Conservation (phyloP, 2,329 filamentous ascomycete species). For the Fulvia fulva region DNA sequence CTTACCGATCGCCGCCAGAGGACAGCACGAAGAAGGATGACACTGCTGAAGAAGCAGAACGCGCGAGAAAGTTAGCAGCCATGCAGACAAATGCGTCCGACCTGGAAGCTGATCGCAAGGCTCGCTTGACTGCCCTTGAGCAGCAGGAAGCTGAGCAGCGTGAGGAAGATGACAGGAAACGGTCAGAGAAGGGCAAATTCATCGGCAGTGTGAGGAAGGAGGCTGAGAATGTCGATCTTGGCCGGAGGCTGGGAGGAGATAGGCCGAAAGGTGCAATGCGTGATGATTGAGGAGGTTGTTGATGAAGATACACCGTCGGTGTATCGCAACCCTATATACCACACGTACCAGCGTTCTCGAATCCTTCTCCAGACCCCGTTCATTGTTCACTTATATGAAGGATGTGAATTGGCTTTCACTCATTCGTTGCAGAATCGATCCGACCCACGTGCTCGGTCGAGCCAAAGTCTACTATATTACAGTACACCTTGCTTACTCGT, state of each 20-base stretch:
- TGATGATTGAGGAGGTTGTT: conserved; percentile 16
- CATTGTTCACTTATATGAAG: neutral
- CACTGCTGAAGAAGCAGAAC: conserved; percentile 32
- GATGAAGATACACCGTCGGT: neutral
- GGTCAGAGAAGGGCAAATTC: conserved; percentile 36
- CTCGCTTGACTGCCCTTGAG: conserved; percentile 63
- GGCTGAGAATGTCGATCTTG: conserved; percentile 31
- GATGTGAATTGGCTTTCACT: too few relatives aligned
- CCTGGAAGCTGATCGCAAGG: conserved; percentile 66
- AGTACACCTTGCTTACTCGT: neutral
- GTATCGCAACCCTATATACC: neutral
- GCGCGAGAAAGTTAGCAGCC: conserved; percentile 36
- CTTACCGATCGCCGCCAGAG: conserved; percentile 27
- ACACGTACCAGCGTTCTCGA: neutral
- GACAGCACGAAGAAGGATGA: conserved; percentile 18
- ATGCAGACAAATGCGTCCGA: conserved; percentile 49
- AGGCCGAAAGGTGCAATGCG: conserved; percentile 17
- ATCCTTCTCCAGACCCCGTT: neutral
- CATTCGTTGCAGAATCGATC: too few relatives aligned
- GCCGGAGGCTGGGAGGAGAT: conserved; percentile 23
- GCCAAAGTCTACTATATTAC: neutral
- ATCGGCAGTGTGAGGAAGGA: conserved; percentile 33
- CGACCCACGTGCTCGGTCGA: neutral
- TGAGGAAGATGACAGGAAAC: conserved; percentile 59
- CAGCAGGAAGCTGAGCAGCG: conserved; percentile 61